phyloP scores from a whole-genome alignment of 768 basidiomycete species.

The Mycena indigotica region DNA sequence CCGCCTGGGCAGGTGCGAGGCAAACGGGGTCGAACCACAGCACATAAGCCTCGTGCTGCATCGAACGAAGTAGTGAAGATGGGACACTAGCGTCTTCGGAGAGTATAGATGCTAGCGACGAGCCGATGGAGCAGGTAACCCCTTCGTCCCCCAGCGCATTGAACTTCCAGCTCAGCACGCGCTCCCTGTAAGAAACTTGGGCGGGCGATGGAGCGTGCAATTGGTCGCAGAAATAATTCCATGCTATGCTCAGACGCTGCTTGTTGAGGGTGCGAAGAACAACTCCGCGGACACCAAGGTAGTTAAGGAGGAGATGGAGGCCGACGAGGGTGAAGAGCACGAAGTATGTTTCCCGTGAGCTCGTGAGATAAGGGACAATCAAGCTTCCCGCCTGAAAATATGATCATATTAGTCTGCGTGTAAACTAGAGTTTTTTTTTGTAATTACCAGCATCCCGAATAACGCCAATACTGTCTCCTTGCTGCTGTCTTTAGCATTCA shows the following conservation, averaged over 20 bases:
- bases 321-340: constrained; percentile 53
- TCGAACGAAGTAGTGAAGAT: constrained; percentile 39
- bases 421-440: background rate
- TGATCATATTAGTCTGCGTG: background rate
- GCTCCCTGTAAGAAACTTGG: constrained; percentile 44
- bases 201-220: constrained; percentile 34
- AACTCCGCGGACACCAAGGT: constrained; percentile 59
- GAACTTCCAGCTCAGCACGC: constrained; percentile 38
- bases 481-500: constrained; percentile 73
- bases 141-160: background rate
- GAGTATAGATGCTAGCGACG: constrained; percentile 40
- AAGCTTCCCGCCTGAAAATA: constrained; percentile 54
- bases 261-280: constrained; percentile 60
- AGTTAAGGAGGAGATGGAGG: constrained; percentile 61
- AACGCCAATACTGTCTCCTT: constrained; percentile 72
- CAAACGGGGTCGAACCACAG: constrained; percentile 51
- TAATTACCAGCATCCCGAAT: constrained; percentile 63
- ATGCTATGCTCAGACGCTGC: constrained; percentile 57
- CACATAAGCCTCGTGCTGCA: constrained; percentile 50
- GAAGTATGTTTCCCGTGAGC: constrained; percentile 49
- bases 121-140: constrained; percentile 42
- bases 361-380: constrained; percentile 58
- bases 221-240: constrained; percentile 43
- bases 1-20: constrained; percentile 10
- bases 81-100: constrained; percentile 24